Base-by-base conservation (phyloP, 768 basidiomycete species). In the Tylopilus subfusipes region DNA sequence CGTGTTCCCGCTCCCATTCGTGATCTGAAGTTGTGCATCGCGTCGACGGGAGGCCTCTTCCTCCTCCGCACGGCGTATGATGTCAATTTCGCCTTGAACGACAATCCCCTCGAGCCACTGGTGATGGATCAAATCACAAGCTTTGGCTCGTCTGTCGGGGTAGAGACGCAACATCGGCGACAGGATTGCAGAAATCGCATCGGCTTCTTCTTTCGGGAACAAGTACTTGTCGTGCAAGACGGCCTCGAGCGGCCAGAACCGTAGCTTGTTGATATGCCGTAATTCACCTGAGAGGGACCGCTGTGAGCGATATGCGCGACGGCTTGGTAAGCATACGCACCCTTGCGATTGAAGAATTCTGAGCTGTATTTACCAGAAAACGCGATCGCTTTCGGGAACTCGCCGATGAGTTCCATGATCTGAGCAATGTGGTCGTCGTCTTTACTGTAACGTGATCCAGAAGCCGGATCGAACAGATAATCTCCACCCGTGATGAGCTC, bases 341-440 rank as follows among this genome's bases (percentile, higher is more conserved):
- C 95, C 82, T 88, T 88, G n/a, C 94, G 84, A 60, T 87, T 98
- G 76, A 99, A 98, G 66, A 97, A 94, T 68, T 98, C 95, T 43
- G 83, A 82, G 56, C 86, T 88, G 74, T 97, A 98, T 69, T 95
- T 98, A 24, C 96, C 96, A 7, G 84, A 81, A 63, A 96, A 83
- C 3, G 93, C 93, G 39, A 98, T 75, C 45, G 76, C 76, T 65
- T 84, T 85, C 2, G 93, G 93, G 39, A 96, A 80, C 60, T 97
- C 93, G 42, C 95, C 96, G 66, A 98, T 77, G 12, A 98, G 80
- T 73, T 99, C 96, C 71, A 98, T 92, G 59, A 98, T 92, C 75
- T 99, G 97, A 4, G 97, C 96, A 56, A 98, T 92, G 66, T 99
- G 95, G 66, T 93, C 90, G 68, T 95, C 93, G 72, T 96, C 93